Conservation (phyloP, 768 basidiomycete species). For the Boletellus ananiceps region DNA sequence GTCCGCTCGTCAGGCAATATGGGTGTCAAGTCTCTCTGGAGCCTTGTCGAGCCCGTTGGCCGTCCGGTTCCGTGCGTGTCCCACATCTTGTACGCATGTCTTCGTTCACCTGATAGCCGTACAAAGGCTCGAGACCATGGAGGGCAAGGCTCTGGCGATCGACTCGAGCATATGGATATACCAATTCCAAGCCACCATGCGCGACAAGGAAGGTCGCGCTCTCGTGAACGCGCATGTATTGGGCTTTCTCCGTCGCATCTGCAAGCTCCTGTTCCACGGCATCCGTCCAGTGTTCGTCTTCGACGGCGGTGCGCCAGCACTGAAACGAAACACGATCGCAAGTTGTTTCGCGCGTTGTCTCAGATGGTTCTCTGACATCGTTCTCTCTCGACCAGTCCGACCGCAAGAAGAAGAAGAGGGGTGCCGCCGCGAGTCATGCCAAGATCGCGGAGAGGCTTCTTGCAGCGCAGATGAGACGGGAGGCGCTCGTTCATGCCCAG, state of each 20-base stretch:
- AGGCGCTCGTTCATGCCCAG: constrained; percentile 68
- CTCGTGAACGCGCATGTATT: constrained; percentile 92
- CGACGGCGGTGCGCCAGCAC: constrained; percentile 89
- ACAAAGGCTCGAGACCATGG: constrained; percentile 83
- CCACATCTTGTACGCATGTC: neutral
- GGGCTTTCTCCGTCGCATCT: constrained; percentile 85
- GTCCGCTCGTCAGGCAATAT: constrained; percentile 36
- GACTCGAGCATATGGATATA: constrained; percentile 99
- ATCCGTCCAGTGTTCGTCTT: constrained; percentile 99
- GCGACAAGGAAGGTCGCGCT: constrained; percentile 90
- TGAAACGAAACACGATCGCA: constrained; percentile 89
- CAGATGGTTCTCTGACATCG: constrained; percentile 6
- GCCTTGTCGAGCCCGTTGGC: constrained; percentile 85
- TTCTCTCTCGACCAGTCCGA: constrained; percentile 52
- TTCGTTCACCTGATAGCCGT: neutral
- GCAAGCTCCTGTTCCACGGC: constrained; percentile 93
- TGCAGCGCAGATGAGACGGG: constrained; percentile 88
- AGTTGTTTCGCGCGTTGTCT: constrained; percentile 23
- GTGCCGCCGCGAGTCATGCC: constrained; percentile 80
- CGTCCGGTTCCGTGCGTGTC: constrained; percentile 80
- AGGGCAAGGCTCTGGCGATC: constrained; percentile 93
- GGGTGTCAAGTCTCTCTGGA: constrained; percentile 99
- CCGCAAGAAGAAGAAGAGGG: constrained; percentile 85
- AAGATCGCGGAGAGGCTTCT: constrained; percentile 89
- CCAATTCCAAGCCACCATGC: constrained; percentile 99